These are phyloP conservation scores for Cercospora beticola DNA, from an alignment of 2,329 filamentous ascomycete species.

Conservation along the genomic window DNA sequence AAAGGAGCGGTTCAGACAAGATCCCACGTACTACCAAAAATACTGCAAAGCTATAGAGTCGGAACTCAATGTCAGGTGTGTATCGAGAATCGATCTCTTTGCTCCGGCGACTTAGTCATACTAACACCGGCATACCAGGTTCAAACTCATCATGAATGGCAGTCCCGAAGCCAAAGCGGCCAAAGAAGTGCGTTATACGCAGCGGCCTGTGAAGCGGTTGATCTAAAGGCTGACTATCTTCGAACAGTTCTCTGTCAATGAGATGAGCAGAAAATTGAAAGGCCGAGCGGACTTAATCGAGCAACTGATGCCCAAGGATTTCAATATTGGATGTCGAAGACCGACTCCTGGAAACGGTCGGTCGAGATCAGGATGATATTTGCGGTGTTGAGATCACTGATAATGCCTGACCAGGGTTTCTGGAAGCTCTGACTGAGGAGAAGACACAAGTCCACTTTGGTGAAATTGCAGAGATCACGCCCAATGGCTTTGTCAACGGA, in stretches of 20 bases:
- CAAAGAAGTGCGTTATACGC: neutral
- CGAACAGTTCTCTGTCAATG: neutral
- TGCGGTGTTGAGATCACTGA: neutral
- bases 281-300: neutral
- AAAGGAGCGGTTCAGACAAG: neutral
- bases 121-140: neutral
- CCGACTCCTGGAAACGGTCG: neutral
- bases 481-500: neutral
- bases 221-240: neutral
- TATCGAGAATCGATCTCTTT: neutral
- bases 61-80: neutral
- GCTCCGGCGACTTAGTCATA: neutral
- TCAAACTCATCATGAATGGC: neutral
- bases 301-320: neutral
- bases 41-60: neutral
- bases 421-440: neutral
- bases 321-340: neutral
- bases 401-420: neutral
- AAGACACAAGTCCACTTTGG: neutral
- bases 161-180: neutral
- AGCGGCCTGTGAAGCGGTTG: neutral
- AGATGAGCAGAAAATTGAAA: neutral
- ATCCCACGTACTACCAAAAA: neutral
- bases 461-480: neutral
- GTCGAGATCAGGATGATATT: neutral